Base-by-base conservation (phyloP, 1,284 basidiomycete species). In the Puccinia horiana region DNA sequence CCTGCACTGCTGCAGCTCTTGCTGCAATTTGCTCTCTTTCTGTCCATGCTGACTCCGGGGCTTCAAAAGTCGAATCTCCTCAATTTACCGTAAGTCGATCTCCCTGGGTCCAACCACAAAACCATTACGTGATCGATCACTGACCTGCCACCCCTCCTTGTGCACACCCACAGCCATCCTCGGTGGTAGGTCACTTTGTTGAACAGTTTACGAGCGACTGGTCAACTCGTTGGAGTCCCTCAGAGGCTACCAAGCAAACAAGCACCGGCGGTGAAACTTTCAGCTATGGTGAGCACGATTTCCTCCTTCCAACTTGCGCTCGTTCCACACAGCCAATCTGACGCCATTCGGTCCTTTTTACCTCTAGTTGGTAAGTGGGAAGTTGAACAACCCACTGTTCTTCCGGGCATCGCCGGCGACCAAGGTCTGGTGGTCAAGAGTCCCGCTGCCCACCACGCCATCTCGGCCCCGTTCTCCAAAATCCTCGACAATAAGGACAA, bases 311-410 rank as follows among this genome's bases (percentile, higher is more conserved):
- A 35, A 70, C 26, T 47, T n/a, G 52, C 12, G 0, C 47, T 37
- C 40, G 32, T 74, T 74, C 42, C 9, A 23, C 44, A 56, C 26
- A 32, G 32, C 47, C 47, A 40, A 49, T 8, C 35, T 82, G 54
- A 69, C 20, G 32, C 29, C 18, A 14, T 29, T 18, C 26, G 65
- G n/a, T n/a, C n/a, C n/a, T n/a, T n/a, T n/a, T 97, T 95, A 89
- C 94, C 93, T 87, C 98, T 98, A 88, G 94, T 97, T 86, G 97
- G 97, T 86, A 92, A 96, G 87, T 99, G 97, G 97, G 90, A 92
- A 85, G 94, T 98, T 85, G 96, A 99, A 89, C 94, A 96, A 83
- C 92, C 96, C 76, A 88, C 90, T 77, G 91, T 95, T 85, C 89
- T 87, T 86, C 90, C 90, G 29, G 87, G 65, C 86, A 88, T 85